Percentiles rank a stretch among this genome's conserved stretches.
Evolutionary conservation across 78 protist genomes (phyloP).

Genomic region (Dictyostelium purpureum): DNA sequence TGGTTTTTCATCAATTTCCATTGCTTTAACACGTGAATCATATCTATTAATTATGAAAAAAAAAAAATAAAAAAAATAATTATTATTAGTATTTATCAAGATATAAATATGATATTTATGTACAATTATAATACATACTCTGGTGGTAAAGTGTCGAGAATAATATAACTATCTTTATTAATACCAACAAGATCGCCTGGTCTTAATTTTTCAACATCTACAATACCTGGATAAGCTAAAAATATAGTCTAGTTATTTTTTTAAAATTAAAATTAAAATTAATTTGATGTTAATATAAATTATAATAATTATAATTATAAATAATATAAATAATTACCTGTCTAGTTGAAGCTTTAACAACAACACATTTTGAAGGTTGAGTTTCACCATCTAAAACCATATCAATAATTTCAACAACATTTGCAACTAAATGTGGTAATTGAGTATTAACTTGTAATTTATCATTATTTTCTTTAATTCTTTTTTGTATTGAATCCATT

Average conservation of each 20-base stretch:
- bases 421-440: slow-evolving; percentile 98
- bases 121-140: slow-evolving; percentile 82
- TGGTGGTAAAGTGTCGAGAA: slow-evolving; percentile 97
- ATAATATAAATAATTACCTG: slow-evolving; percentile 32
- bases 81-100: background rate
- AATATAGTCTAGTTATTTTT: slow-evolving; percentile 96
- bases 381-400: slow-evolving; percentile 79
- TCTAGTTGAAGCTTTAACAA: slow-evolving; percentile 77
- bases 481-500: slow-evolving; percentile 60
- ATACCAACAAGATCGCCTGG: slow-evolving; percentile 99
- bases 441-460: slow-evolving; percentile 96
- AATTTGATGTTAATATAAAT: too few relatives aligned
- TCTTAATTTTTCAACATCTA: slow-evolving; percentile 89
- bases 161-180: slow-evolving; percentile 98
- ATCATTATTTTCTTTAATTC: slow-evolving; percentile 95
- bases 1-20: slow-evolving; percentile 99
- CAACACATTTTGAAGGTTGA: slow-evolving; percentile 70
- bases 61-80: background rate
- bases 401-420: slow-evolving; percentile 96
- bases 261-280: background rate
- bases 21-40: slow-evolving; percentile 99
- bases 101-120: background rate
- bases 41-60: slow-evolving; percentile 81
- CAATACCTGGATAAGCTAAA: slow-evolving; percentile 99
- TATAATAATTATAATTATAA: too few relatives aligned